Percentiles rank a stretch among this genome's conserved stretches.
Conservation (phyloP, 257 asterid species). For the Salvia hispanica region DNA sequence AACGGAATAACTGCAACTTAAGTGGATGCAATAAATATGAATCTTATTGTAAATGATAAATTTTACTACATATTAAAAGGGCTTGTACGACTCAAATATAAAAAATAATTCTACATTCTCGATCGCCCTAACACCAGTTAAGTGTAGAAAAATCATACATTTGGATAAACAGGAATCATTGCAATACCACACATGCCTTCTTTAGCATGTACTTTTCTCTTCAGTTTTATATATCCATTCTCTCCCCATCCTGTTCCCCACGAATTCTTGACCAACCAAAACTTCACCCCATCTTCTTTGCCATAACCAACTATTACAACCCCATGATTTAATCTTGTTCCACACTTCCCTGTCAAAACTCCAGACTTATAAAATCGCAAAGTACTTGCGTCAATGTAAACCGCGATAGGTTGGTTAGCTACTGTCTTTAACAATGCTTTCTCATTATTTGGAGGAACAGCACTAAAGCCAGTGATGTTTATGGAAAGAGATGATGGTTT, state of each 20-base stretch:
- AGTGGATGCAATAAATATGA: no score
- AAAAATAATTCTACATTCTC: no score
- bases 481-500: slow-evolving; percentile 22
- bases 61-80: no score
- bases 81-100: no score
- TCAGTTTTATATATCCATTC: slow-evolving; percentile 34
- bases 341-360: slow-evolving; percentile 30
- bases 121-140: no score
- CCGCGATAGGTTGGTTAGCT: slow-evolving; percentile 34
- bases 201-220: slow-evolving; percentile 31
- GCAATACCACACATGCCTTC: slow-evolving; percentile 47
- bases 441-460: slow-evolving; percentile 16
- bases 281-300: slow-evolving; percentile 29
- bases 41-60: no score
- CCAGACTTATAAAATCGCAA: slow-evolving; percentile 34
- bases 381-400: slow-evolving; percentile 17
- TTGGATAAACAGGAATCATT: slow-evolving; percentile 33
- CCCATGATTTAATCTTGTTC: slow-evolving; percentile 24
- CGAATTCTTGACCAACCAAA: slow-evolving; percentile 46
- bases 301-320: slow-evolving; percentile 43
- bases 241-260: slow-evolving; percentile 46
- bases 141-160: slow-evolving; percentile 18
- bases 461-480: slow-evolving; percentile 25
- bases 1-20: no score
- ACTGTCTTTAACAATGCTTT: slow-evolving; percentile 31